Evolutionary conservation across 1,284 basidiomycete species (phyloP), one percentile per base, ranked within the genome.

Genomic region (Phlebopus sp.): DNA sequence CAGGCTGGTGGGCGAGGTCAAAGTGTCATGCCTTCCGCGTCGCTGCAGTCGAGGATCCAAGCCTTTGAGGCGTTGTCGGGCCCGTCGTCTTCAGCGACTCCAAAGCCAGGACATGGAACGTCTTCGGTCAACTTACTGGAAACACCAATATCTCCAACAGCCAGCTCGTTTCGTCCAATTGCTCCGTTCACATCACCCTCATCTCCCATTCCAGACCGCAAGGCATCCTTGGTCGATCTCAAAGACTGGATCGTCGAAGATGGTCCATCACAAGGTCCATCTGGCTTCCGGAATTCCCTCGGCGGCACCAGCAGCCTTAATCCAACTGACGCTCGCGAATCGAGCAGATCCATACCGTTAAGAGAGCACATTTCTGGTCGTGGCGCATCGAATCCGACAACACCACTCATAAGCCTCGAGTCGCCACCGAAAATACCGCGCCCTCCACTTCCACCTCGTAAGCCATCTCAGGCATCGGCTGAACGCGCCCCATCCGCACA

Each of bases 211-310:
- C 66, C 84, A 13, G 74, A 74, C 34, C 69, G 76, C 37, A 82
- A 77, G 57, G 71, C 80, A 1, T 87, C 86, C 30, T 69, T 86
- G 46, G 77, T 86, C 54, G 86, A 89, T 67, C 72, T 89, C 49
- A 78, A 78, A 53, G 85, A 88, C 60, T 88, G 86, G 84, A 76
- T 86, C 47, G 70, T 86, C 46, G 84, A 84, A 43, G 83, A 84
- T 55, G 80, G 78, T 6, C 68, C 73, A 45, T 55, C 67, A 57
- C 45, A 62, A 56, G 31, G 59, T 42, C 49, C 67, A 39, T 46
- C 55, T 21, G 37, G 46, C 5, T 46, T 51, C 27, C 54, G 43
- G 40, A 57, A 49, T 39, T 19, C 59, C 7, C 55, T 54, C 51
- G 49, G 50, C 27, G 35, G 42, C 34, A 50, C 54, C 45, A 50